A percentile compares a stretch with the other conserved stretches of the same genome.
These are phyloP conservation scores for Phialophora chinensis DNA, from an alignment of 2,329 filamentous ascomycete species.

Conservation along the genomic window DNA sequence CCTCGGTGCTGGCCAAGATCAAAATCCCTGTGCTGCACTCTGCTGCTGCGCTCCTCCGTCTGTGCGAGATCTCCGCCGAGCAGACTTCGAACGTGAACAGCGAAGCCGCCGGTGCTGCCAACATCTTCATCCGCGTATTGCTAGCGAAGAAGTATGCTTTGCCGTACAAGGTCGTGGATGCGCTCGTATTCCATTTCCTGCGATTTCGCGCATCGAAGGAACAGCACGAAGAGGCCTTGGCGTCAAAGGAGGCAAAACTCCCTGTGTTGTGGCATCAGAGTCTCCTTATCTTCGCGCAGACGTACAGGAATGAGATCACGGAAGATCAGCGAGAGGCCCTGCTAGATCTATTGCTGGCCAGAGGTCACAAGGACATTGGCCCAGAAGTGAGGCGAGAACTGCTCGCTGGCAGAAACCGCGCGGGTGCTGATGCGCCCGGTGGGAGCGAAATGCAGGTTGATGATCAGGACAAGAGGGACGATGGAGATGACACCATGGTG, in stretches of 20 bases:
- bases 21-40: slow-evolving; percentile 91
- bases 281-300: slow-evolving; percentile 86
- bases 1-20: slow-evolving; percentile 80
- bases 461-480: slow-evolving; percentile 71
- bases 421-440: slow-evolving; percentile 65
- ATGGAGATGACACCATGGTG: slow-evolving; percentile 40
- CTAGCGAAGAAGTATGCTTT: slow-evolving; percentile 97
- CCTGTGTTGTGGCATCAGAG: slow-evolving; percentile 98
- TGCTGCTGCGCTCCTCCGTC: slow-evolving; percentile 84
- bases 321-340: slow-evolving; percentile 93
- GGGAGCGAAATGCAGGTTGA: slow-evolving; percentile 76
- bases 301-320: slow-evolving; percentile 94
- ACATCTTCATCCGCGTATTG: slow-evolving; percentile 91
- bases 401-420: slow-evolving; percentile 83
- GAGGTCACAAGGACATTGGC: slow-evolving; percentile 86
- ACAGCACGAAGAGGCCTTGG: slow-evolving; percentile 60
- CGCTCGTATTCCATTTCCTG: slow-evolving; percentile 94
- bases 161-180: slow-evolving; percentile 92
- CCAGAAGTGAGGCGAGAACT: slow-evolving; percentile 90
- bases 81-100: slow-evolving; percentile 77
- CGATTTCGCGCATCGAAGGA: slow-evolving; percentile 76
- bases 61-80: slow-evolving; percentile 93
- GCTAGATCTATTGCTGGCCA: slow-evolving; percentile 80
- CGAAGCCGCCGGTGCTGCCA: slow-evolving; percentile 88
- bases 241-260: slow-evolving; percentile 63